A percentile compares a stretch with the other conserved stretches of the same genome.
Conservation (phyloP, 1,139 yeast species). For the Yamadazyma aaseri region DNA sequence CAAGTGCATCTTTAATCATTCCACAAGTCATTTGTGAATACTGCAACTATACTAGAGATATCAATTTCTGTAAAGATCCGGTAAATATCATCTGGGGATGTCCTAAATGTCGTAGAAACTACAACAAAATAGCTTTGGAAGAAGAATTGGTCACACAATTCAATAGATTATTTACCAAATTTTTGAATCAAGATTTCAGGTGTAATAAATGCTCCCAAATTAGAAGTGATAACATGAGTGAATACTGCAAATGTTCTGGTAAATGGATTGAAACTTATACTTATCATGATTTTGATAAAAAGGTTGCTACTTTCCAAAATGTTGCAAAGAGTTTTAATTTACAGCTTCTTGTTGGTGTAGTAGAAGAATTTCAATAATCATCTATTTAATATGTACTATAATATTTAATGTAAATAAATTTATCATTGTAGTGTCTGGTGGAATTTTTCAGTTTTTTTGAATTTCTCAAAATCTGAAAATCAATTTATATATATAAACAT, state of each 20-base stretch:
- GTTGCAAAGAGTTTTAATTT: slow-evolving; percentile 64
- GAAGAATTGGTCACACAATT: slow-evolving; percentile 72
- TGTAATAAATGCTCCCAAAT: slow-evolving; percentile 76
- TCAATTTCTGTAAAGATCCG: slow-evolving; percentile 78
- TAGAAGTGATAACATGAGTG: slow-evolving; percentile 67
- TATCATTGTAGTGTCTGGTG: too few species aligned
- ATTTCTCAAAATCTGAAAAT: background rate
- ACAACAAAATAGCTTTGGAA: slow-evolving; percentile 70
- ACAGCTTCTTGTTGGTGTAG: slow-evolving; percentile 51
- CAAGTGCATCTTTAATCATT: slow-evolving; percentile 66
- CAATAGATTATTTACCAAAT: slow-evolving; percentile 54
- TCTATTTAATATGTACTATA: slow-evolving; percentile 2
- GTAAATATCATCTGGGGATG: slow-evolving; percentile 61
- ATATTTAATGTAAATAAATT: too few species aligned
- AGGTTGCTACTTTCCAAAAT: slow-evolving; percentile 50
- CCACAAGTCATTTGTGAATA: slow-evolving; percentile 74
- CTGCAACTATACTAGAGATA: slow-evolving; percentile 71
- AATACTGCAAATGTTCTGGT: slow-evolving; percentile 87
- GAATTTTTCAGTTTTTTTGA: too few species aligned
- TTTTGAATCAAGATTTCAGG: slow-evolving; percentile 74
- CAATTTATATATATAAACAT: slow-evolving; percentile 27
- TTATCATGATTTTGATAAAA: slow-evolving; percentile 42
- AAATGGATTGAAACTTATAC: slow-evolving; percentile 65
- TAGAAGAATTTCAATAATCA: slow-evolving; percentile 27
- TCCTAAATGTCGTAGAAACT: slow-evolving; percentile 60